These are phyloP conservation scores for Pezicula carpinea DNA, from an alignment of 2,329 filamentous ascomycete species.

Conservation along the genomic window DNA sequence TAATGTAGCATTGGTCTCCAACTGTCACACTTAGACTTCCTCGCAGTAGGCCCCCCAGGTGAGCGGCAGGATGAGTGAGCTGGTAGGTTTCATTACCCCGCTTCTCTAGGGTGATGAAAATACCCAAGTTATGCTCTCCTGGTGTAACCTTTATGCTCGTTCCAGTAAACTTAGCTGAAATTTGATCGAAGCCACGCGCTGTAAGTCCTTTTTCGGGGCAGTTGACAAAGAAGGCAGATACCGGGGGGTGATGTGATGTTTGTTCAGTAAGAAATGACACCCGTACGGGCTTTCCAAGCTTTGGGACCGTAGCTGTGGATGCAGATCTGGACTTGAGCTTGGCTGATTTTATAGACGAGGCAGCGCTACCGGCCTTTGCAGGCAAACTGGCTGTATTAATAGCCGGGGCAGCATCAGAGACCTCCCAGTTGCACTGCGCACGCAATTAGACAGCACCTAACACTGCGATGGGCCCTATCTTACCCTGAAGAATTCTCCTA, in stretches of 20 bases:
- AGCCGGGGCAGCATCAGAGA: slow-evolving; percentile 69
- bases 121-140: slow-evolving; percentile 90
- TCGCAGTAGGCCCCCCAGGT: slow-evolving; percentile 80
- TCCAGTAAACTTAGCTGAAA: slow-evolving; percentile 96
- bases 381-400: slow-evolving; percentile 36
- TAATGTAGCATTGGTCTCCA: slow-evolving; percentile 82
- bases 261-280: slow-evolving; percentile 96
- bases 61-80: slow-evolving; percentile 89
- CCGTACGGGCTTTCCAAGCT: slow-evolving; percentile 50
- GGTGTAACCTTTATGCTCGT: slow-evolving; percentile 89
- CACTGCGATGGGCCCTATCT: slow-evolving; percentile 23
- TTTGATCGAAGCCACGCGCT: slow-evolving; percentile 89
- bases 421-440: slow-evolving; percentile 85
- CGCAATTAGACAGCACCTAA: slow-evolving; percentile 8
- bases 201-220: slow-evolving; percentile 87
- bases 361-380: slow-evolving; percentile 15
- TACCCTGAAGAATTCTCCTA: slow-evolving; percentile 96
- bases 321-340: slow-evolving; percentile 25
- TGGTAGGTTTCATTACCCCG: slow-evolving; percentile 88
- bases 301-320: slow-evolving; percentile 16
- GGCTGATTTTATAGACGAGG: slow-evolving; percentile 25
- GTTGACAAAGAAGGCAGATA: slow-evolving; percentile 91
- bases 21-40: slow-evolving; percentile 88
- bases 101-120: slow-evolving; percentile 83
- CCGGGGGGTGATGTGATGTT: slow-evolving; percentile 94